A percentile compares a stretch with the other conserved stretches of the same genome.
Evolutionary conservation across 257 asterid genomes (phyloP).

Genomic region (Avicennia marina): DNA sequence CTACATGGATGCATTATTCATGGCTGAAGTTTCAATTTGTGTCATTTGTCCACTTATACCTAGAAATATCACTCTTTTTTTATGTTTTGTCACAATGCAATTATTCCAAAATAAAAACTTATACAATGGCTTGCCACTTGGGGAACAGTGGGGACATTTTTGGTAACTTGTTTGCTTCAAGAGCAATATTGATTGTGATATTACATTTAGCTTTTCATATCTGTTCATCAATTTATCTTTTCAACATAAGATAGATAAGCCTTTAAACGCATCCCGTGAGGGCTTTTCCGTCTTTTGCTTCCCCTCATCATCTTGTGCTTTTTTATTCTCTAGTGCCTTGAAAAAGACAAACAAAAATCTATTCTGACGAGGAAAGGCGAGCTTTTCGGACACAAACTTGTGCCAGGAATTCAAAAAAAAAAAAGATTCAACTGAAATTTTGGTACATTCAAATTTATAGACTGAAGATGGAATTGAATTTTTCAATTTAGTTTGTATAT

Average conservation of each 20-base stretch:
- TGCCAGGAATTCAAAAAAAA: no score
- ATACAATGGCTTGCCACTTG: constrained; percentile 12
- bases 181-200: not conserved
- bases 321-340: not conserved
- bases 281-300: no score
- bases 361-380: not conserved
- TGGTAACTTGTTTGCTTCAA: not conserved
- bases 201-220: not conserved
- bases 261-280: no score
- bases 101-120: constrained; percentile 3
- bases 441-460: no score
- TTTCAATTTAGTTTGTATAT: no score
- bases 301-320: constrained; percentile 1
- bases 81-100: not conserved
- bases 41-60: constrained; percentile 1
- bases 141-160: constrained; percentile 3
- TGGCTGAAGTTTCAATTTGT: constrained; percentile 2
- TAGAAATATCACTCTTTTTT: not conserved
- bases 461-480: no score
- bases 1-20: constrained; percentile 20
- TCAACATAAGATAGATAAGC: constrained; percentile 19
- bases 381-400: no score
- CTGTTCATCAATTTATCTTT: constrained; percentile 8
- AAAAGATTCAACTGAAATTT: no score
- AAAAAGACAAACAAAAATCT: not conserved